Evolutionary conservation across 345 rosid species (phyloP).

Genomic region (Melaleuca quinquenervia): DNA sequence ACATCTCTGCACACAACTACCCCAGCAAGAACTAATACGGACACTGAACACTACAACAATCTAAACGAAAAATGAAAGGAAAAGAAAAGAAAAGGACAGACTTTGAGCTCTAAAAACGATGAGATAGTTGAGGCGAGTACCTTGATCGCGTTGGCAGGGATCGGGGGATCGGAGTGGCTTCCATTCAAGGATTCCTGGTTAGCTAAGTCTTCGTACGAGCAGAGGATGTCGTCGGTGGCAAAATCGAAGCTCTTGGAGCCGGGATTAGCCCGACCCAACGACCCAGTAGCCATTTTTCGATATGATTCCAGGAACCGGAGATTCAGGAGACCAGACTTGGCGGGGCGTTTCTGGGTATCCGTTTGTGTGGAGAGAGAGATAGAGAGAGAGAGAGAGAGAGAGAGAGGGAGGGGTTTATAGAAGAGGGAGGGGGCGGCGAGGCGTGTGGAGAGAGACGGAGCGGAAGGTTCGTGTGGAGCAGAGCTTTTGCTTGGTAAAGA

Average conservation of each 20-base stretch:
- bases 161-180: conserved; percentile 43
- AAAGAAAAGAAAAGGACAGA: neutral
- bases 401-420: neutral
- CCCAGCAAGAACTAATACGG: neutral
- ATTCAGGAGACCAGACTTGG: neutral
- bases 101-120: neutral
- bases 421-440: no score
- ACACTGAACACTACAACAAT: neutral
- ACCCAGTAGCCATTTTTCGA: conserved; percentile 67
- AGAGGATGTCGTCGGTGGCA: conserved; percentile 88
- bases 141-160: conserved; percentile 30
- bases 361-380: neutral
- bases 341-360: neutral
- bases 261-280: conserved; percentile 53
- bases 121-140: neutral
- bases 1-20: neutral
- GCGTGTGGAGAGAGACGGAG: no score
- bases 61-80: neutral
- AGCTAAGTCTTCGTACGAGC: conserved; percentile 81
- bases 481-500: no score
- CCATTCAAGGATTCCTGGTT: conserved; percentile 71
- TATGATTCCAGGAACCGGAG: neutral
- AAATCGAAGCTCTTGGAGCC: conserved; percentile 82
- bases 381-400: neutral
- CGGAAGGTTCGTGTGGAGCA: no score